Conservation (phyloP, 2,329 filamentous ascomycete genomes). For the Chaetomiaceae sp. region DNA sequence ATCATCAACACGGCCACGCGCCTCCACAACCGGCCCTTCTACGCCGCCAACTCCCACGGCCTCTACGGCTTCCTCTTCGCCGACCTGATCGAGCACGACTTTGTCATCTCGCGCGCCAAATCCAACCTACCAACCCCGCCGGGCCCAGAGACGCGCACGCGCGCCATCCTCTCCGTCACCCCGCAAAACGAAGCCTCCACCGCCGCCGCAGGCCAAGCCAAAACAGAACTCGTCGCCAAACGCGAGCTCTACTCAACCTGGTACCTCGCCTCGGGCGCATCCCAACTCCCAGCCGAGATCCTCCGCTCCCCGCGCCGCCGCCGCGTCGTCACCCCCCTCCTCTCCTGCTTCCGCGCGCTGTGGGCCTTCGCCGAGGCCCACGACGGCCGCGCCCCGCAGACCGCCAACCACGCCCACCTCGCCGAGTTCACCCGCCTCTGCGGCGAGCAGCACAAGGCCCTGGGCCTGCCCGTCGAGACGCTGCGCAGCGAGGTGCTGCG, state of each 20-base stretch:
- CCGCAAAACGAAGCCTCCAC: too few relatives aligned
- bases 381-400: slow-evolving; percentile 49
- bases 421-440: slow-evolving; percentile 72
- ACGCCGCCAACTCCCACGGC: slow-evolving; percentile 81
- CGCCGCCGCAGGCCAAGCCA: slow-evolving; percentile 60
- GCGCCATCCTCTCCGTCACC: slow-evolving; percentile 66
- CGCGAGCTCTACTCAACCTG: slow-evolving; percentile 86
- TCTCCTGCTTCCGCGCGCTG: slow-evolving; percentile 81
- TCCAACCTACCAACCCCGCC: slow-evolving; percentile 64
- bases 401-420: slow-evolving; percentile 59
- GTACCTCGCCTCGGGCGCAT: slow-evolving; percentile 73
- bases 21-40: slow-evolving; percentile 74
- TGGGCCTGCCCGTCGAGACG: slow-evolving; percentile 64
- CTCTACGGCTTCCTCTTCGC: slow-evolving; percentile 94
- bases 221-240: slow-evolving; percentile 86
- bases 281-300: slow-evolving; percentile 66
- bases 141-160: slow-evolving; percentile 68
- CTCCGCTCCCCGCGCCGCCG: slow-evolving; percentile 62
- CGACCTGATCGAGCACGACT: slow-evolving; percentile 86
- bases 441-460: slow-evolving; percentile 70
- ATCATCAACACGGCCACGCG: slow-evolving; percentile 84
- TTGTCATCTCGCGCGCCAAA: slow-evolving; percentile 77
- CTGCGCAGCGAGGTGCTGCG: slow-evolving; percentile 68
- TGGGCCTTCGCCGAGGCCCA: slow-evolving; percentile 75
- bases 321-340: slow-evolving; percentile 72